Evolutionary conservation across 2,329 filamentous ascomycete genomes (phyloP), one percentile per base, ranked within the genome.

Genomic region (Colletotrichum horii): DNA sequence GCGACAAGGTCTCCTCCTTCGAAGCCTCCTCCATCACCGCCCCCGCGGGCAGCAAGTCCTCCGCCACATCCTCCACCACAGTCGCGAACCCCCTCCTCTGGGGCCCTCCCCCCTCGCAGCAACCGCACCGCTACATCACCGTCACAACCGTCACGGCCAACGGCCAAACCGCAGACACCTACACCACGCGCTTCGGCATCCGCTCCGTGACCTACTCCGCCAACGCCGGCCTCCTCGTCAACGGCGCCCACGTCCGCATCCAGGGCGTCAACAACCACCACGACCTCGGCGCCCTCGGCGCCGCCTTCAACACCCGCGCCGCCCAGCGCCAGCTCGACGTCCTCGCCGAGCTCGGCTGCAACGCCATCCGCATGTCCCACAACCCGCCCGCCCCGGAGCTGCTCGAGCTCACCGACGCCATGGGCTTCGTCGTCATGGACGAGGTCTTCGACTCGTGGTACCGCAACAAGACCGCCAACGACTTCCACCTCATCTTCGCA

Each of bases 361-460:
- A 90, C 74, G 86, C 87, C 0, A 81, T 91, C 5, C 85, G 89
- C 5, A 90, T 86, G 28, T 86, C 88, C 1, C 89, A 91, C 79
- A 91, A 91, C 79, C 88, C 88, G 1, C 89, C 89, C 0, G 88
- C 88, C 0, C 83, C 87, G 0, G 89, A 90, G 75, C 80, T 90
- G 0, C 83, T 91, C 1, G 86, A 89, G 12, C 78, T 91, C 8
- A 84, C 88, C 2, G 89, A 91, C 78, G 79, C 81, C 3, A 80
- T 88, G 79, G 89, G 89, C 0, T 85, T 91, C 73, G 64, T 91
- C 5, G 87, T 91, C 5, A 80, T 91, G 48, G 87, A 90, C 76
- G 89, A 91, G 80, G 87, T 89, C 22, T 91, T 91, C 77, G 89
- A 91, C 79, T 81, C 79, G 11, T 91, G 89, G 89, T 78, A 83